These are phyloP conservation scores for Cytospora piceae DNA, from an alignment of 2,329 filamentous ascomycete species.

Conservation along the genomic window DNA sequence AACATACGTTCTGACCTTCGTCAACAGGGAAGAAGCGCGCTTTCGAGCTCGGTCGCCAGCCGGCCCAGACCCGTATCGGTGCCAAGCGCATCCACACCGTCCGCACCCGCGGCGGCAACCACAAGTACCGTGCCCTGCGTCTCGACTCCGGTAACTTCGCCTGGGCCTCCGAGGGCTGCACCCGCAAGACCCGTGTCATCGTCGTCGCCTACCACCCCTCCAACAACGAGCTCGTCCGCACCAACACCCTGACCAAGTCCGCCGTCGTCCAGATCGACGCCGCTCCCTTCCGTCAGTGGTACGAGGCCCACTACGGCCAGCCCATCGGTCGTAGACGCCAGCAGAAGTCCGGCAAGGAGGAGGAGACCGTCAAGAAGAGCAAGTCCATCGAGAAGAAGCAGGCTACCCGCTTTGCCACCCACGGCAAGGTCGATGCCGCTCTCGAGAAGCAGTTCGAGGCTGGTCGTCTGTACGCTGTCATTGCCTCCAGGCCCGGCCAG, in stretches of 20 bases:
- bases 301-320: conserved; percentile 99
- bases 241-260: conserved; percentile 99
- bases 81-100: conserved; percentile 51
- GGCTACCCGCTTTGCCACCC: conserved; percentile 76
- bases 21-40: conserved; percentile 89
- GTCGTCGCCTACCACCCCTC: conserved; percentile 98
- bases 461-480: conserved; percentile 92
- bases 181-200: conserved; percentile 99
- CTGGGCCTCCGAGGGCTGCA: conserved; percentile 96
- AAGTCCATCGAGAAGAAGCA: conserved; percentile 97
- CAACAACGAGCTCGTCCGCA: conserved; percentile 99
- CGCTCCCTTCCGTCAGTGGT: conserved; percentile 99
- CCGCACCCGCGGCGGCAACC: conserved; percentile 75
- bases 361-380: conserved; percentile 86
- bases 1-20: conserved; percentile 75
- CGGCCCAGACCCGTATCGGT: conserved; percentile 99
- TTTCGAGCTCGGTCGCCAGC: conserved; percentile 99
- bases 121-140: conserved; percentile 98
- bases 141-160: conserved; percentile 99
- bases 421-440: conserved; percentile 89
- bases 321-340: conserved; percentile 87
- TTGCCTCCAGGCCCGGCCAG: conserved; percentile 94
- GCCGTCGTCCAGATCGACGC: conserved; percentile 99
- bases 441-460: conserved; percentile 99
- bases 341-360: conserved; percentile 69